Conservation (phyloP, 768 basidiomycete species). For the Suillus subluteus region DNA sequence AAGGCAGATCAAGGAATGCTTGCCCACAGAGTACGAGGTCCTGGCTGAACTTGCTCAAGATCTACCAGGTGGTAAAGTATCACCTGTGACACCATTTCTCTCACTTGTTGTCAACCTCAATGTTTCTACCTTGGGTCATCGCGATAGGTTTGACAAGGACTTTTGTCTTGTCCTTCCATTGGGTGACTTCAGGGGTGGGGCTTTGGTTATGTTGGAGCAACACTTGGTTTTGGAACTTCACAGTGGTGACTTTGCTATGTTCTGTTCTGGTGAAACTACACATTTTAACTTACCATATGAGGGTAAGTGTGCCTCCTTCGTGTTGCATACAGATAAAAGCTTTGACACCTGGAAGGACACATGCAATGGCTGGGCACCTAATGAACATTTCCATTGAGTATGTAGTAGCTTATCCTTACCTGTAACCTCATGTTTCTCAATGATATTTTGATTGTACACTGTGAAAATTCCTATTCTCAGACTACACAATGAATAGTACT, state of each 20-base stretch:
- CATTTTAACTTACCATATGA: conserved; percentile 14
- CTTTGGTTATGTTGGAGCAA: conserved; percentile 13
- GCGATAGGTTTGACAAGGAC: conserved; percentile 9
- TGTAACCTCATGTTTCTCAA: too few species aligned
- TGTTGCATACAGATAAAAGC: conserved; percentile 13
- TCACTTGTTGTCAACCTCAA: conserved; percentile 15
- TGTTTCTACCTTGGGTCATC: conserved; percentile 9
- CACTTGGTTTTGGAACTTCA: conserved; percentile 8
- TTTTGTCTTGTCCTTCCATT: conserved; percentile 2
- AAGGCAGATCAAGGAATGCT: background rate
- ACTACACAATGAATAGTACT: too few species aligned
- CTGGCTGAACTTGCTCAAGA: background rate
- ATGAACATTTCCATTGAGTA: background rate
- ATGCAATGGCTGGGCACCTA: conserved; percentile 5
- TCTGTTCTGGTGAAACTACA: conserved; percentile 1
- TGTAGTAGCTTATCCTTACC: too few species aligned
- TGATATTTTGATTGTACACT: too few species aligned
- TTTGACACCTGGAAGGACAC: conserved; percentile 8
- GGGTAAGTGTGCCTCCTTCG: conserved; percentile 13
- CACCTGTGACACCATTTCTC: background rate
- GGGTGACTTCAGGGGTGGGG: conserved; percentile 8
- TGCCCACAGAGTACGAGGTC: conserved; percentile 4
- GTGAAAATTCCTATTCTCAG: too few species aligned
- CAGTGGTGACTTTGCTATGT: conserved; percentile 12
- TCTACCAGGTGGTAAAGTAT: background rate